Percentiles rank a stretch among this genome's conserved stretches.
Conservation (phyloP, 805 yeast genomes). For the Vanderwaltozyma polyspora region DNA sequence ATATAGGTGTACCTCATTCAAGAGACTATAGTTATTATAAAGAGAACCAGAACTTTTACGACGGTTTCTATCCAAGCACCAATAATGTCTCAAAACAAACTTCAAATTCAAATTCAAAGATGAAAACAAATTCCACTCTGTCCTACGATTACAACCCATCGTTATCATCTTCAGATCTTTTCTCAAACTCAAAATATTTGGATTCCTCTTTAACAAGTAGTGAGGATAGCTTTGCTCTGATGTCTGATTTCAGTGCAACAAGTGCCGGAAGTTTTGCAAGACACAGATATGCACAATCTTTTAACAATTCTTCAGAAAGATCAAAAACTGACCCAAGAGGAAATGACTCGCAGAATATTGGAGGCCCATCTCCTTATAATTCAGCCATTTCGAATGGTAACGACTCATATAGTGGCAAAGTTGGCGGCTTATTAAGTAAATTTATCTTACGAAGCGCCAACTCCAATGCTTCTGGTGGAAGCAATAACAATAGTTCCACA, state of each 20-base stretch:
- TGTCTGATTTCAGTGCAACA: conserved; percentile 72
- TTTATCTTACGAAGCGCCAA: conserved; percentile 19
- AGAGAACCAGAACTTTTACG: conserved; percentile 10
- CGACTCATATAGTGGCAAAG: conserved; percentile 9
- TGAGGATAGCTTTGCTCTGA: conserved; percentile 31
- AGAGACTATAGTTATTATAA: conserved; percentile 9
- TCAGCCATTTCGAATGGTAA: background rate
- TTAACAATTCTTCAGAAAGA: conserved; percentile 21
- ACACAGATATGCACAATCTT: conserved; percentile 45
- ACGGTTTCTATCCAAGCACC: conserved; percentile 8
- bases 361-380: background rate
- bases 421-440: conserved; percentile 27
- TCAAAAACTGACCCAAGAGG: conserved; percentile 7
- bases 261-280: conserved; percentile 79
- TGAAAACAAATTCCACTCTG: conserved; percentile 6
- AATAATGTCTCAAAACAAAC: conserved; percentile 2
- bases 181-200: conserved; percentile 36
- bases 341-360: background rate
- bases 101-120: background rate
- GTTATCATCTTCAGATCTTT: conserved; percentile 7
- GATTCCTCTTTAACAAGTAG: conserved; percentile 37
- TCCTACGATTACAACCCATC: background rate
- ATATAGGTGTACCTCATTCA: conserved; percentile 7
- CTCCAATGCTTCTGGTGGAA: too few relatives aligned
- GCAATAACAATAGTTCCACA: background rate